Base-by-base conservation (phyloP, 768 basidiomycete genomes). In the Termitomyces sp. region DNA sequence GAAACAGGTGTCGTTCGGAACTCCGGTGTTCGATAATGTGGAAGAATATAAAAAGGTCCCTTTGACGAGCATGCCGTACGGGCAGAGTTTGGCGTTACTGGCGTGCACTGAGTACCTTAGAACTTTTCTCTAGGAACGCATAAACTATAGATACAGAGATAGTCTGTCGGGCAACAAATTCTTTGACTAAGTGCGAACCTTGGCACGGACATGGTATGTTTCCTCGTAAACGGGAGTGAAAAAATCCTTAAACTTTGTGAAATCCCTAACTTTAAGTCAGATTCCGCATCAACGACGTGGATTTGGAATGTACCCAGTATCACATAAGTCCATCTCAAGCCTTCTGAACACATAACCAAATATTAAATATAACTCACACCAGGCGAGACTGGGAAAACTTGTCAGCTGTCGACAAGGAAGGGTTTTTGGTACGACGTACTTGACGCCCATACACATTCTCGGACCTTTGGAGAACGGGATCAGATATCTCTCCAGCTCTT, bases 31-130 rank as follows among this genome's bases (percentile, higher is more conserved):
- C 48, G 65, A 73, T 46, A 66, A 77, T 54, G 61, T 77, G 29
- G 76, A 82, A 48, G 76, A 72, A 54, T 83, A 82, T 65, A 78
- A 76, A 62, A 69, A 74, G 44, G 75, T 83, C 43, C 74, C 77
- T n/a, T 69, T 81, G 63, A 84, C 82, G 23, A 76, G 77, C 50
- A 82, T 83, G 81, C 81, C 81, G 12, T 83, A 82, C 61, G 81
- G 82, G 14, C 81, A 82, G 62, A 79, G 78, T 56, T 66, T 82
- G 58, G 80, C 79, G 19, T 67, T 81, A 56, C 65, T 79, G 34
- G 80, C 80, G 16, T 66, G 81, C 59, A 79, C 79, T 16, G 80
- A 82, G 62, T 76, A 76, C 53, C 65, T 76, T 29, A 75, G 75
- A 66, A 75, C 71, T 23, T 71, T 75, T 57, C 53, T 77, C 53